A percentile compares a stretch with the other conserved stretches of the same genome.
Evolutionary conservation across 305 asterid species (phyloP).

Genomic region (Fraxinus latifolia): DNA sequence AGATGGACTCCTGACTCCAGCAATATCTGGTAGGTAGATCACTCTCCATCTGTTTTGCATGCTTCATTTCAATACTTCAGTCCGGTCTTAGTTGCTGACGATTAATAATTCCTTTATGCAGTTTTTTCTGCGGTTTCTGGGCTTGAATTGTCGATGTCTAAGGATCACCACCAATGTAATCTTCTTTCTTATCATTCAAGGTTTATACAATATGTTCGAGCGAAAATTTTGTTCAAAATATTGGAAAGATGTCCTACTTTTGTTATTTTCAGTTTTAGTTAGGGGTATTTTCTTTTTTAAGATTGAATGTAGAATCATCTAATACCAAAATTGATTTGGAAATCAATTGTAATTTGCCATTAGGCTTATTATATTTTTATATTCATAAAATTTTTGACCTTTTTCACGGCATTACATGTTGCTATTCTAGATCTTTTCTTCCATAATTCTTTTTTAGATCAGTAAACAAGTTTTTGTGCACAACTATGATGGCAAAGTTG

Average conservation of each 20-base stretch:
- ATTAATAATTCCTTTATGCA: constrained; percentile 26
- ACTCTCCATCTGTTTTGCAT: not conserved
- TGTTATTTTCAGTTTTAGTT: not conserved
- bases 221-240: not conserved
- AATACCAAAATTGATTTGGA: not conserved
- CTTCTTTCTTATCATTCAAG: constrained; percentile 8
- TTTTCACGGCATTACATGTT: not conserved
- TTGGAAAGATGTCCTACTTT: not conserved
- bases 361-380: not conserved
- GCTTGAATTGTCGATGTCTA: constrained; percentile 87
- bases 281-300: not conserved
- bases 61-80: not conserved
- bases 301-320: not conserved
- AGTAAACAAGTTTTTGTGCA: not conserved
- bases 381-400: not conserved
- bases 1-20: constrained; percentile 91
- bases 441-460: not conserved
- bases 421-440: not conserved
- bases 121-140: constrained; percentile 98
- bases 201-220: constrained; percentile 8
- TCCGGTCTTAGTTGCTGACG: constrained; percentile 12
- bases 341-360: not conserved
- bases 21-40: constrained; percentile 63
- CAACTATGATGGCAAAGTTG: not conserved
- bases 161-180: constrained; percentile 94